A percentile compares a stretch with the other conserved stretches of the same genome.
Conservation (phyloP, 805 yeast species). For the Maudiozyma serrabonitensis region DNA sequence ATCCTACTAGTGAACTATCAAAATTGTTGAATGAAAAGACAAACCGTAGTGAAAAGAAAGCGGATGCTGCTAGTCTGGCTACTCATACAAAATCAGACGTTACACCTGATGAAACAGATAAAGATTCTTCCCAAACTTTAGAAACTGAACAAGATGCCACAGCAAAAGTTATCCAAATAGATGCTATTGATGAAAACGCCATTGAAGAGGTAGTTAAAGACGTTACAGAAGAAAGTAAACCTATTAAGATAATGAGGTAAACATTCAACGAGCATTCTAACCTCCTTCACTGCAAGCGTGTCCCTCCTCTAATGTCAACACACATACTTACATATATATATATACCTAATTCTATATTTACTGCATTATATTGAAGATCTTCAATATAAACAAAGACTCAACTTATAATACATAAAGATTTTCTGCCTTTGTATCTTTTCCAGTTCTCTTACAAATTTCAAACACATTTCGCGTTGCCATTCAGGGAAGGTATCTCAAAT, state of each 20-base stretch:
- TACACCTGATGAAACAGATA: not conserved
- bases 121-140: not conserved
- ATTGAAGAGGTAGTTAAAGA: conserved; percentile 18
- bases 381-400: no score
- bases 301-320: no score
- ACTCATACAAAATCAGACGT: not conserved
- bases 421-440: no score
- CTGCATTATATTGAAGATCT: no score
- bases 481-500: not conserved
- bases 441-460: no score
- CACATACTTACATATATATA: no score
- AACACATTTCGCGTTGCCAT: not conserved
- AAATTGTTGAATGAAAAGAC: conserved; percentile 32
- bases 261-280: not conserved
- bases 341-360: no score
- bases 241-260: not conserved
- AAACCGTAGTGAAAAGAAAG: conserved; percentile 9
- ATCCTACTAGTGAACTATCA: conserved; percentile 34
- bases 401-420: no score
- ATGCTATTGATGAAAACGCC: conserved; percentile 6
- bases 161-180: not conserved
- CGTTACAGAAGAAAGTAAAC: conserved; percentile 11
- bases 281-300: no score
- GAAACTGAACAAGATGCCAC: not conserved
- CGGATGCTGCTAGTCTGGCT: not conserved